Conservation (phyloP, 2,329 filamentous ascomycete species). For the Aspergillus floridensis region DNA sequence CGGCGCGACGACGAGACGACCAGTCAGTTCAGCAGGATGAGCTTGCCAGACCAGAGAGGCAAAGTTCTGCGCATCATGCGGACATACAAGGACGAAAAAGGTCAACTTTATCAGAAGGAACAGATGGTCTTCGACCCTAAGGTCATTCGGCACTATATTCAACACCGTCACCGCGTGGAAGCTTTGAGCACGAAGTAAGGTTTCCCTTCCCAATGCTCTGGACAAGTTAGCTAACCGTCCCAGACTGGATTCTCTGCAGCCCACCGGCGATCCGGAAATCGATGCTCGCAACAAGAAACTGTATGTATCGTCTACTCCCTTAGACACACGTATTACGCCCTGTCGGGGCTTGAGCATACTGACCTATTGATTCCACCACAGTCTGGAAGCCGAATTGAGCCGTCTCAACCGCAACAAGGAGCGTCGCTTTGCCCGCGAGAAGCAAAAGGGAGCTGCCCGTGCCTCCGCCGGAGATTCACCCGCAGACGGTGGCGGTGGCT, state of each 20-base stretch:
- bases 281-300: constrained; percentile 62
- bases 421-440: constrained; percentile 83
- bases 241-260: constrained; percentile 59
- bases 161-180: constrained; percentile 68
- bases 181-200: constrained; percentile 71
- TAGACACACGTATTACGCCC: background rate
- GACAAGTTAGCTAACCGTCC: constrained; percentile 9
- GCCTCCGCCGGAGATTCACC: constrained; percentile 47
- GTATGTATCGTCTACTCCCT: constrained; percentile 37
- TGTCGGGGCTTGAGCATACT: background rate
- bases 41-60: constrained; percentile 65
- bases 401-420: constrained; percentile 90
- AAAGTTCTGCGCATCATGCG: constrained; percentile 73
- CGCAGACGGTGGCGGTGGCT: constrained; percentile 42
- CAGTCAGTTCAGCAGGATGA: constrained; percentile 73
- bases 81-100: constrained; percentile 60
- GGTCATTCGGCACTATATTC: constrained; percentile 86
- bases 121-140: constrained; percentile 72
- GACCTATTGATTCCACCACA: constrained; percentile 31
- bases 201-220: background rate
- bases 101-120: constrained; percentile 60
- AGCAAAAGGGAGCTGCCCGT: constrained; percentile 67
- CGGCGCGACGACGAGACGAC: constrained; percentile 70
- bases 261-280: constrained; percentile 65
- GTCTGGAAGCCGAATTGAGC: constrained; percentile 70